These are phyloP conservation scores for Paramyrothecium roridum DNA, from an alignment of 2,329 filamentous ascomycete species.

Conservation along the genomic window DNA sequence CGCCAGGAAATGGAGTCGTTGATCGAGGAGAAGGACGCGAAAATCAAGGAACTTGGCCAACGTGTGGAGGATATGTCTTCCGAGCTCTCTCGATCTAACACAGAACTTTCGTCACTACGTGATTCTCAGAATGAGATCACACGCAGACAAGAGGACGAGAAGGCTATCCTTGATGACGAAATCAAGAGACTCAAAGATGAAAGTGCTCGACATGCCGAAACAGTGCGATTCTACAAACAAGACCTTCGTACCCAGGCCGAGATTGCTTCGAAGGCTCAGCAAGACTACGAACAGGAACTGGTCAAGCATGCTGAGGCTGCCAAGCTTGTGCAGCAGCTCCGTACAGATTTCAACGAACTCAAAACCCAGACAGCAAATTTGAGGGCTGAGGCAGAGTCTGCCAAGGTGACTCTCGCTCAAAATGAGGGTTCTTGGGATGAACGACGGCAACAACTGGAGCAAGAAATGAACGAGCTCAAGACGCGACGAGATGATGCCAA, in stretches of 20 bases:
- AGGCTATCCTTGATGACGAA: slow-evolving; percentile 73
- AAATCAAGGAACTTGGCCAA: slow-evolving; percentile 77
- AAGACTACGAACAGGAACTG: slow-evolving; percentile 92
- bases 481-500: slow-evolving; percentile 79
- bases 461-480: slow-evolving; percentile 76
- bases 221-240: slow-evolving; percentile 81
- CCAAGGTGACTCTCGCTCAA: slow-evolving; percentile 73
- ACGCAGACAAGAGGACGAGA: slow-evolving; percentile 76
- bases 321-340: slow-evolving; percentile 74
- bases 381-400: slow-evolving; percentile 80
- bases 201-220: slow-evolving; percentile 73
- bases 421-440: slow-evolving; percentile 88
- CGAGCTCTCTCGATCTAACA: slow-evolving; percentile 79
- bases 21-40: slow-evolving; percentile 73
- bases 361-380: slow-evolving; percentile 74
- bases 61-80: slow-evolving; percentile 78
- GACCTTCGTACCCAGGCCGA: slow-evolving; percentile 91
- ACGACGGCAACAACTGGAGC: slow-evolving; percentile 74
- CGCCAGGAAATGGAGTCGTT: slow-evolving; percentile 78
- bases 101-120: slow-evolving; percentile 75
- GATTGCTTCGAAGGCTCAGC: slow-evolving; percentile 88
- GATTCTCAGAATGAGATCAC: slow-evolving; percentile 75
- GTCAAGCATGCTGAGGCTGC: slow-evolving; percentile 96
- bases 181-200: slow-evolving; percentile 80
- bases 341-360: slow-evolving; percentile 76